Evolutionary conservation across 352 stramenopile genomes (phyloP), one percentile per base, ranked within the genome.

Genomic region (Pythium vanterpoolii): DNA sequence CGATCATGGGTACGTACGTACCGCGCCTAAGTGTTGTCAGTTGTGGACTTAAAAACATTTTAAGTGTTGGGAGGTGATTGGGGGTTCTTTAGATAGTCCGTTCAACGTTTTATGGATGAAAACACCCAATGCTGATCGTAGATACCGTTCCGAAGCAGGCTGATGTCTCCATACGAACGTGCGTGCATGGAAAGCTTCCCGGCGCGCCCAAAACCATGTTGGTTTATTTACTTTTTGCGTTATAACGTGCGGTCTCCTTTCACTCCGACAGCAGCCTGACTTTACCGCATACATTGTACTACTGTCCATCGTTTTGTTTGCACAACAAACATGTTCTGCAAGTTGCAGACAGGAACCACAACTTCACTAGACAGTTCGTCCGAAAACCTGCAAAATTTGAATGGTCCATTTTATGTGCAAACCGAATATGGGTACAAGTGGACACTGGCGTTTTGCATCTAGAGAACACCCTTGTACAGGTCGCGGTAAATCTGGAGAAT

Each of bases 401-500:
- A 5, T 26, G 23, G 51, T 52, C 30, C 42, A 16, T 47, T 54
- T 40, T 61, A 56, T 67, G 45, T 51, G 21, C 23, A 64, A 26
- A 47, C 7, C 21, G 30, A 16, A 26, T 21, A 60, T 60, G 51
- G 59, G 28, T 66, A 66, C 59, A 60, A 42, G 16, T 50, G 45
- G 39, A 26, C 27, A 31, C 33, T 55, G n/a, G 28, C 31, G 28
- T 27, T 53, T 18, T 38, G 16, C 24, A 69, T 66, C 45, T 76
- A 48, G 9, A 57, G 39, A 7, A 61, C 66, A 33, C 68, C 71
- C 40, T 52, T 51, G 56, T 79, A 71, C 34, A 89, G 66, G 45
- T 89, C 77, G 16, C 69, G 61, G 43, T 82, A 82, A 47, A 89
- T 87, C 64, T 90, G 76, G 38, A 89, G 69, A 42, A 85, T 80